Evolutionary conservation across 2,329 filamentous ascomycete genomes (phyloP), one percentile per base, ranked within the genome.

Genomic region (Dendrostoma leiphaemia): DNA sequence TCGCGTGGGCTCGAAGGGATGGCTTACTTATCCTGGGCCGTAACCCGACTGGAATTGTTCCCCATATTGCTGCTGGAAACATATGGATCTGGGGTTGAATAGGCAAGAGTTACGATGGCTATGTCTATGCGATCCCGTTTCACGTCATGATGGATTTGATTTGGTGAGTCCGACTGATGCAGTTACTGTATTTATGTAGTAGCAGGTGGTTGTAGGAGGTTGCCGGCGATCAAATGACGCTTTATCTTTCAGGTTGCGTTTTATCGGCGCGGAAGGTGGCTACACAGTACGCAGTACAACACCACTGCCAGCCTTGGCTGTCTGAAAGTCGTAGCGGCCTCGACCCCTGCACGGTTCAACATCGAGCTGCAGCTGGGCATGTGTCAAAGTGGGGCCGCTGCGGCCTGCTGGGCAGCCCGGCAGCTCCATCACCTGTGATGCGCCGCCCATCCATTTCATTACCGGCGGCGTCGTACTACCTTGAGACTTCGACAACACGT

Each of bases 21-120:
- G 53, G 70, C 82, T 64, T 68, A 96, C 92, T 91, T 91, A 75
- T 97, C 93, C 76, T 97, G 92, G 64, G 77, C 79, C 56, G 82
- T 84, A 59, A 84, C 77, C 67, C 80, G 80, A 69, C 82, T 84
- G 49, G 74, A 64, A 60, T 71, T 79, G 63, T 78, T 80, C 32
- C 81, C 81, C 81, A 84, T 84, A 31, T 23, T 58, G 43, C 35
- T 32, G 21, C 38, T 19, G 51, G 55, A 37, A 58, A 31, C 55
- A 58, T 58, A 35, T 51, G 53, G 44, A 31, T 23, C 3, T 12
- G 26, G 41, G 31, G 10, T 19, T 21, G 21, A 26, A 21, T 26
- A 37, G 24, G 8, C 24, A 38, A 48, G 9, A 15, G 24, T 23
- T 26, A 32, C 34, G 23, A 13, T 35, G 17, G 21, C 28, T 21